Conservation (phyloP, 2,329 filamentous ascomycete genomes). For the Venturiaceae sp. region DNA sequence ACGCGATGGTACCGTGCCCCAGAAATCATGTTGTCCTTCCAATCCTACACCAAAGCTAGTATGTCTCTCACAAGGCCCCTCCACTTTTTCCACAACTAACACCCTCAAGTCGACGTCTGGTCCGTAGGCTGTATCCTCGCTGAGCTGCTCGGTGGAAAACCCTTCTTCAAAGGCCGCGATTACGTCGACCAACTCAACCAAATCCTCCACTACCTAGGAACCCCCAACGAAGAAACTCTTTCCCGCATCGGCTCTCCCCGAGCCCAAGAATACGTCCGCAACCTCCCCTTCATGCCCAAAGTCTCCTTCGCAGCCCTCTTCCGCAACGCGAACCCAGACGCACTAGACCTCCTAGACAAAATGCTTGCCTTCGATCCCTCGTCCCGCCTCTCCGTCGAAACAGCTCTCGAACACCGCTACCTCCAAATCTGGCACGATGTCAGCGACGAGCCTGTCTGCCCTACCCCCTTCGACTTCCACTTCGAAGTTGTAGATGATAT, state of each 20-base stretch:
- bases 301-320: conserved; percentile 82
- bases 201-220: conserved; percentile 95
- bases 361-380: conserved; percentile 98
- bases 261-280: conserved; percentile 96
- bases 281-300: conserved; percentile 91
- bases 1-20: conserved; percentile 98
- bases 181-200: conserved; percentile 99
- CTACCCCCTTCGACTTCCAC: conserved; percentile 92
- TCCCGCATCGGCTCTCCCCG: conserved; percentile 88
- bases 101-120: conserved; percentile 80
- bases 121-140: conserved; percentile 97
- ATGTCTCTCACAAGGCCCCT: conserved; percentile 36
- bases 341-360: conserved; percentile 86
- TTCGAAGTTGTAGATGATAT: conserved; percentile 98
- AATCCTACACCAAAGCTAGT: conserved; percentile 99
- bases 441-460: conserved; percentile 88
- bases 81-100: neutral
- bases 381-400: conserved; percentile 85
- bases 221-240: conserved; percentile 89
- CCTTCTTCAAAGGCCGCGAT: conserved; percentile 98
- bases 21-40: conserved; percentile 99
- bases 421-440: conserved; percentile 98
- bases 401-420: conserved; percentile 93
- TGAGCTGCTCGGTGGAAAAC: conserved; percentile 87
- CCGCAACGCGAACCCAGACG: conserved; percentile 89